Evolutionary conservation across 2,329 filamentous ascomycete species (phyloP).

Genomic region (Parascedosporium putredinis): DNA sequence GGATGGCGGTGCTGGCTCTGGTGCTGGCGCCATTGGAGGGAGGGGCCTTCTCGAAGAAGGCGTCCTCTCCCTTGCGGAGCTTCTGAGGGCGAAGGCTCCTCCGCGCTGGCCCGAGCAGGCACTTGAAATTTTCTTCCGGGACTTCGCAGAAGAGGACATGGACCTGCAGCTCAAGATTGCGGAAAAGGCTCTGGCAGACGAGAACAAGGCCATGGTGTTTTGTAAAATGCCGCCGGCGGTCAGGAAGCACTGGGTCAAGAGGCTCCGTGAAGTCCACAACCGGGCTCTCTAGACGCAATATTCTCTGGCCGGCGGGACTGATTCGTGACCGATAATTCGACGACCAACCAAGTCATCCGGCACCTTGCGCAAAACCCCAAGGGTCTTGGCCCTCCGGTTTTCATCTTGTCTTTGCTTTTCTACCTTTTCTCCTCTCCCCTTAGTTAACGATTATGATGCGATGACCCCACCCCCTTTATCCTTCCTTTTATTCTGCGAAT

Average conservation of each 20-base stretch:
- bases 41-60: slow-evolving; percentile 18
- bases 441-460: slow-evolving; percentile 9
- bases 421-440: slow-evolving; percentile 3
- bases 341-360: background rate
- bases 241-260: slow-evolving; percentile 45
- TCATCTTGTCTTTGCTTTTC: background rate
- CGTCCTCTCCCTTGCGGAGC: slow-evolving; percentile 25
- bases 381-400: too few species aligned
- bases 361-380: too few species aligned
- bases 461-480: background rate
- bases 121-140: slow-evolving; percentile 47
- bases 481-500: background rate
- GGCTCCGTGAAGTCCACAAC: slow-evolving; percentile 34
- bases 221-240: slow-evolving; percentile 47
- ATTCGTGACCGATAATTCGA: background rate
- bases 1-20: slow-evolving; percentile 8
- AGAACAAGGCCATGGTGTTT: slow-evolving; percentile 51
- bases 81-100: slow-evolving; percentile 24
- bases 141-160: slow-evolving; percentile 45
- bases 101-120: slow-evolving; percentile 47
- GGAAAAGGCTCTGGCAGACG: slow-evolving; percentile 46
- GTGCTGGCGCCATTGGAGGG: too few species aligned
- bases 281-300: background rate
- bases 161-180: slow-evolving; percentile 50
- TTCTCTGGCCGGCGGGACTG: background rate